Evolutionary conservation across 1,284 basidiomycete genomes (phyloP), one percentile per base, ranked within the genome.

Genomic region (Microbotryomycetes sp.): DNA sequence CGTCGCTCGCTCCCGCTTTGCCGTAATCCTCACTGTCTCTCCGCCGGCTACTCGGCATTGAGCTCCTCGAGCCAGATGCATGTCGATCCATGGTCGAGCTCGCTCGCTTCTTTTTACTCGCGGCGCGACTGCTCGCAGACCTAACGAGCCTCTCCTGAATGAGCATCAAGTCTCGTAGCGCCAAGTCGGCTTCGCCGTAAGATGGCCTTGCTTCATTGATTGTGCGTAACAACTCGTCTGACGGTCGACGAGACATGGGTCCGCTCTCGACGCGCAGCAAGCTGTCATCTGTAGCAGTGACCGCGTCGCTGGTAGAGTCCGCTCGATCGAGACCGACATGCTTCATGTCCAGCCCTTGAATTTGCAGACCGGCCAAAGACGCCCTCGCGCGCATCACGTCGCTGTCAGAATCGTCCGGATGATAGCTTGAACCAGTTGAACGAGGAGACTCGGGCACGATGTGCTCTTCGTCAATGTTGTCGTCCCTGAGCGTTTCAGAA

Each of bases 91-190:
- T 47, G 23, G 3, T 21, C n/a, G 51, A 52, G 6, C 27, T 29
- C 5, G 35, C 35, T 3, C 24, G 41, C 18, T 45, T 52, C 13
- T 31, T 6, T 6, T 15, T 30, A 21, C 5, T 7, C 7, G 55
- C 56, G 15, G 58, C 59, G 18, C 27, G 49, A 5, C 45, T 18
- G 1, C 52, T 48, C 9, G 65, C 65, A 1, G 57, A 46, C 13
- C 51, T 59, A 9, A 67, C 65, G 23, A 67, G 56, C 3, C 51
- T 47, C 23, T 64, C 57, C 49, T 67, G 65, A n/a, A 67, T 67
- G 1, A 52, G 9, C 16, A 64, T 24, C 15, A 67, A 31, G 31
- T 67, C 65, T 15, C 50, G 13, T 23, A 60, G 35, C 7, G 31
- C 57, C 11, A 67, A 26, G 21, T 60, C 49, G 23, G 31, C 21